These are phyloP conservation scores for Teratosphaeria destructans DNA, from an alignment of 2,329 filamentous ascomycete species.

Conservation along the genomic window DNA sequence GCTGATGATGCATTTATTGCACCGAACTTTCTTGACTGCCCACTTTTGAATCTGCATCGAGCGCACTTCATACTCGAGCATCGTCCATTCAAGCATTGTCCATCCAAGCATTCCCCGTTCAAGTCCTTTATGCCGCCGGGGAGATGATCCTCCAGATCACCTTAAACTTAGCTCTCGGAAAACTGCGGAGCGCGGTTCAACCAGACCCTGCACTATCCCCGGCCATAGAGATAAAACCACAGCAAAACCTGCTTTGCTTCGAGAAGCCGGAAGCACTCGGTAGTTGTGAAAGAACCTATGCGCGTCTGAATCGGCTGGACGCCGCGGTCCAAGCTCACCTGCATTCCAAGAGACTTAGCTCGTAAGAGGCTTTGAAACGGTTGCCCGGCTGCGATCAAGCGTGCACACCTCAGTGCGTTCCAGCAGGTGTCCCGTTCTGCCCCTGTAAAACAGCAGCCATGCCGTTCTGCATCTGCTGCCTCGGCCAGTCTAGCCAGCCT, in stretches of 20 bases:
- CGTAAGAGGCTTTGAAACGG: no score
- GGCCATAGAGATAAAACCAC: not conserved
- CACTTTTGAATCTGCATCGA: not conserved
- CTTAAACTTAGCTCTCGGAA: no score
- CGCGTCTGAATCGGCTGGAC: not conserved
- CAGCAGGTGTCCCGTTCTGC: not conserved
- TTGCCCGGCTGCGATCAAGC: not conserved
- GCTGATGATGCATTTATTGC: not conserved
- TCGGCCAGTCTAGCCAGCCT: conserved; percentile 18
- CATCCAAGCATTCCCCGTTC: no score
- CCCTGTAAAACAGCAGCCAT: not conserved
- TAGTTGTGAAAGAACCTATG: not conserved
- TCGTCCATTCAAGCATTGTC: no score
- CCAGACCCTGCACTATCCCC: no score
- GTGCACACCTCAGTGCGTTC: not conserved
- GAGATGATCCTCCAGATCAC: no score
- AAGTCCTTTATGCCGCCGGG: no score
- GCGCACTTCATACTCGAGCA: no score
- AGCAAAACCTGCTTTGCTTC: not conserved
- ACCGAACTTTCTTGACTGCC: not conserved
- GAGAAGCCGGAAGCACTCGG: not conserved
- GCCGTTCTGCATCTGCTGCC: conserved; percentile 6
- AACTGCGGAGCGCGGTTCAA: no score
- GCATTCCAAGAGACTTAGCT: no score
- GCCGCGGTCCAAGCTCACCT: not conserved